These are phyloP conservation scores for Xerocomellus dryophilus DNA, from an alignment of 768 basidiomycete species.

Conservation along the genomic window DNA sequence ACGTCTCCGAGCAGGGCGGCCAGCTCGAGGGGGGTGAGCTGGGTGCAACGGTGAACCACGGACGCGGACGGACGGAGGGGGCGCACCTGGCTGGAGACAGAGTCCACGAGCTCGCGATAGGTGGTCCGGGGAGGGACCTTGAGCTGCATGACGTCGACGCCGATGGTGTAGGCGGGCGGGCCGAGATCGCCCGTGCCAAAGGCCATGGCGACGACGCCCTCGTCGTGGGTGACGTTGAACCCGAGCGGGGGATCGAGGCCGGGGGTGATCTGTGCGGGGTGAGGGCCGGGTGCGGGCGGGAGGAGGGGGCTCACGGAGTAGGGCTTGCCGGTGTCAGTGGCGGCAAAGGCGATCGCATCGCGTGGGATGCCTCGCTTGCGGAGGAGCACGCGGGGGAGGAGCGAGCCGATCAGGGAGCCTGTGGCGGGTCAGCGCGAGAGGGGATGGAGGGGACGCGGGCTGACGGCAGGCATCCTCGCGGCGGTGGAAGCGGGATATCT, in stretches of 20 bases:
- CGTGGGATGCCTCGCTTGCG: conserved; percentile 52
- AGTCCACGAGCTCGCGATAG: conserved; percentile 58
- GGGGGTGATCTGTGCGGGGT: conserved; percentile 40
- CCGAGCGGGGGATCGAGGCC: conserved; percentile 54
- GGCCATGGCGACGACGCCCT: conserved; percentile 66
- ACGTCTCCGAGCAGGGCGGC: conserved; percentile 35
- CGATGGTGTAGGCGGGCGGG: conserved; percentile 56
- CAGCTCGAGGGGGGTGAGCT: conserved; percentile 44
- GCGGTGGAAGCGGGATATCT: conserved; percentile 64
- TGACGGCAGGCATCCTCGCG: conserved; percentile 74
- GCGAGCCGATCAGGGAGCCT: conserved; percentile 78
- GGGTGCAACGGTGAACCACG: conserved; percentile 9
- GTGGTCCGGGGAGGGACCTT: conserved; percentile 57
- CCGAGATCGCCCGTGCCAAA: conserved; percentile 45
- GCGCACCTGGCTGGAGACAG: conserved; percentile 62
- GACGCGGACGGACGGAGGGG: neutral
- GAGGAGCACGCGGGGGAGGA: conserved; percentile 65
- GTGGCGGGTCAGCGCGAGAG: neutral
- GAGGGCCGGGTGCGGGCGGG: conserved; percentile 5
- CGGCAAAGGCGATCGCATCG: conserved; percentile 47
- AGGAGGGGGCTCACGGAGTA: conserved; percentile 53
- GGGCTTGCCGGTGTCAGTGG: conserved; percentile 69
- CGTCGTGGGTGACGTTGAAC: conserved; percentile 84
- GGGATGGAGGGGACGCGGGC: neutral
- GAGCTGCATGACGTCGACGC: conserved; percentile 82